Evolutionary conservation across 1,284 basidiomycete genomes (phyloP).

Genomic region (Pseudozyma pruni): DNA sequence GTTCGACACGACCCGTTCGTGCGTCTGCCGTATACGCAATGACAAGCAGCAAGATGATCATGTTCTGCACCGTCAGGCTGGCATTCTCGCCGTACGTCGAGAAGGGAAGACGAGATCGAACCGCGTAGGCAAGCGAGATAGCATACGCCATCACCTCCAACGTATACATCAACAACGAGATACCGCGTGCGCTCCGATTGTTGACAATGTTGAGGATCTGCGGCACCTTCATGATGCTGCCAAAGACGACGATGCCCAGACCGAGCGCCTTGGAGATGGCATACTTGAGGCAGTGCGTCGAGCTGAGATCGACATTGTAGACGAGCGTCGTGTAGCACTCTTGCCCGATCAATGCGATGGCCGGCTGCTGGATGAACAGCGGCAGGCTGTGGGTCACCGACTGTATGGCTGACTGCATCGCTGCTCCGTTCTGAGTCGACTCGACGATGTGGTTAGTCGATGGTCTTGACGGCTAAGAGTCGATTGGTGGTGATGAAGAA

Average conservation of each 20-base stretch:
- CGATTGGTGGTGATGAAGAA: not conserved
- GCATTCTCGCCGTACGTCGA: slow-evolving; percentile 81
- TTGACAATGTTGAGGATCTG: slow-evolving; percentile 75
- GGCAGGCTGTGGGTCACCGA: slow-evolving; percentile 74
- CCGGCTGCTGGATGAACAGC: slow-evolving; percentile 81
- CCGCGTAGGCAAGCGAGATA: slow-evolving; percentile 83
- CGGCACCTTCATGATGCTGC: slow-evolving; percentile 94
- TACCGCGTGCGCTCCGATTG: slow-evolving; percentile 80
- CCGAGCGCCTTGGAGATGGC: slow-evolving; percentile 91
- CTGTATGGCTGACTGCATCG: slow-evolving; percentile 70
- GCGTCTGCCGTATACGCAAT: slow-evolving; percentile 56
- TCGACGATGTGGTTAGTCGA: too few relatives aligned
- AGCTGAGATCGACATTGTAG: slow-evolving; percentile 85
- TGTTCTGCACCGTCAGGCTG: slow-evolving; percentile 66
- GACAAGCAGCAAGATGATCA: slow-evolving; percentile 64
- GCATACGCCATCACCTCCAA: slow-evolving; percentile 84
- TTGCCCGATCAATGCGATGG: slow-evolving; percentile 80
- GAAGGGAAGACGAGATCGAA: slow-evolving; percentile 85
- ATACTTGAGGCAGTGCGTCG: slow-evolving; percentile 87
- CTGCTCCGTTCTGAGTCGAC: not conserved
- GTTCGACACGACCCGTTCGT: slow-evolving; percentile 30
- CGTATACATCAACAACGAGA: slow-evolving; percentile 73
- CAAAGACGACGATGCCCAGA: slow-evolving; percentile 89
- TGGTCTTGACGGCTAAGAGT: not conserved
- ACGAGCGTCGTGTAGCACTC: slow-evolving; percentile 90